Conservation (phyloP, 2,329 filamentous ascomycete species). For the Penicillium frequentans region DNA sequence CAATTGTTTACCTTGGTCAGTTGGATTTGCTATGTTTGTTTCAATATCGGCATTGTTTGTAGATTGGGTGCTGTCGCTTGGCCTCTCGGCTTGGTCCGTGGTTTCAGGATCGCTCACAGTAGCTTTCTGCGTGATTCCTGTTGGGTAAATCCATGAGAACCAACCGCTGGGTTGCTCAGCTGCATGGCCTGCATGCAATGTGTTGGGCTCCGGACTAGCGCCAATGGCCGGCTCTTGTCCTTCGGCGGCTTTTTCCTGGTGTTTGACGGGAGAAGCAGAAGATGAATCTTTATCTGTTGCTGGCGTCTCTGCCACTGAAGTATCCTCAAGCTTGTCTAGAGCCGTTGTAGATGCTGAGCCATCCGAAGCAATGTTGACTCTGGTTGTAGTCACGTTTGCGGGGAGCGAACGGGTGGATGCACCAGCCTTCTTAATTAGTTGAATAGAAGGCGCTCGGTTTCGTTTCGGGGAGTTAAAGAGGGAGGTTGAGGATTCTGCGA, state of each 20-base stretch:
- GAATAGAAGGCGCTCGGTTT: conserved; percentile 38
- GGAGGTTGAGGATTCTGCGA: conserved; percentile 32
- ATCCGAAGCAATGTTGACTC: conserved; percentile 46
- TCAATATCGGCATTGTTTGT: conserved; percentile 1
- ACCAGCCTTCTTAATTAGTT: conserved; percentile 43
- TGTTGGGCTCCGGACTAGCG: conserved; percentile 10
- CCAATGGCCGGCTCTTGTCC: conserved; percentile 17
- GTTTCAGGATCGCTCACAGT: conserved; percentile 10
- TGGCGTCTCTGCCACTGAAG: conserved; percentile 9
- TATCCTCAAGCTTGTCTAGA: conserved; percentile 19
- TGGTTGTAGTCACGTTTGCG: conserved; percentile 45
- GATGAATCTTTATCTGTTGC: conserved; percentile 20
- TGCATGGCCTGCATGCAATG: conserved; percentile 12
- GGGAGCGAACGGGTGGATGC: conserved; percentile 47
- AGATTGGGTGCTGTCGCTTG: conserved; percentile 6
- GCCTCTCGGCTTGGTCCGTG: conserved; percentile 13
- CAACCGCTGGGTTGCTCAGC: conserved; percentile 31
- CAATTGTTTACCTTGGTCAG: neutral
- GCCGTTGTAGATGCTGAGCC: conserved; percentile 34
- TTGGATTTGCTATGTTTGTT: neutral
- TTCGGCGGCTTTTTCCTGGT: conserved; percentile 18
- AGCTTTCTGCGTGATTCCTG: conserved; percentile 15
- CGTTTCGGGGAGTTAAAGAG: conserved; percentile 27
- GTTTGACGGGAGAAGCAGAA: conserved; percentile 8
- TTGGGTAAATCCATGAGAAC: conserved; percentile 40